Base-by-base conservation (phyloP, 495 filamentous ascomycete genomes). In the Penicillium paradoxum region DNA sequence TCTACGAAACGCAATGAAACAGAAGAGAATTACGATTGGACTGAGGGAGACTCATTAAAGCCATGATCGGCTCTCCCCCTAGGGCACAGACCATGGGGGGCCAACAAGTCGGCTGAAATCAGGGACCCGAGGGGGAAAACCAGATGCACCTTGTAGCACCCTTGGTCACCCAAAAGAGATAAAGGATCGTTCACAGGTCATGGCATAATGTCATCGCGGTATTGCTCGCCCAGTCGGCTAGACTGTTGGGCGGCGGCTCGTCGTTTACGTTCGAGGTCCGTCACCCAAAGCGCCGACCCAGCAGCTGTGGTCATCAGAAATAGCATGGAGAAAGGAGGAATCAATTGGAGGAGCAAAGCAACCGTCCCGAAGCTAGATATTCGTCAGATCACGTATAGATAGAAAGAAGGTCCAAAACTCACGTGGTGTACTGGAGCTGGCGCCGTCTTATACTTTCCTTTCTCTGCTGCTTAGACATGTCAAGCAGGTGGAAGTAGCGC, bases 261-360 rank as follows among this genome's bases (percentile, higher is more conserved):
- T n/a, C 71, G 69, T 48, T 66, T 72, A 40, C 71, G 69, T 62
- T 86, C 83, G 5, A 86, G 64, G 38, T 78, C 74, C 10, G 76
- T 77, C 11, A 75, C 81, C 84, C 83, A 86, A 34, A 87, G 63
- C 5, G 83, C 82, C 51, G 79, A 77, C 10, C 83, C 83, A 46
- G 77, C 76, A 18, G 83, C 81, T 21, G 81, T 83, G 15, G 84
- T 84, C 60, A 87, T 69, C 25, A 87, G 69, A 57, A 87, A 87
- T 21, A 85, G 63, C 83, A 87, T 86, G 40, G 79, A 83, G 39
- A 85, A 65, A 3, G 79, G 73, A 10, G 84, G 84, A 19, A 86
- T 68, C 21, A 87, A 64, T 60, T 87, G 84, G 27, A 87, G 64
- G 14, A 83, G 39, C 53, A 86, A 63, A 27, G 81, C 80, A 10